Evolutionary conservation across 306 rosid species (phyloP).

Genomic region (Quercus rubra): DNA sequence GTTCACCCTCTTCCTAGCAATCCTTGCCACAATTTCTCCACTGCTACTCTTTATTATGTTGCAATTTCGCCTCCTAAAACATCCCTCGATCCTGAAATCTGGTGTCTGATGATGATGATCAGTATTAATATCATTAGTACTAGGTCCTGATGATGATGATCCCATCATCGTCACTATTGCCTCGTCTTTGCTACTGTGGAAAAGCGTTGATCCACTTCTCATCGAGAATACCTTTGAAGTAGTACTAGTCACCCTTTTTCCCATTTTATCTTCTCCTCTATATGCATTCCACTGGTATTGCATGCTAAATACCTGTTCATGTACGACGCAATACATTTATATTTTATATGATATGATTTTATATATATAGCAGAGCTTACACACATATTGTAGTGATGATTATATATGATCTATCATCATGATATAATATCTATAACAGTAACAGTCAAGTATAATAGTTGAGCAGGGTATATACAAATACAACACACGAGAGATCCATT

Average conservation of each 20-base stretch:
- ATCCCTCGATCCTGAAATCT: conserved; percentile 43
- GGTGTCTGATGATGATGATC: neutral
- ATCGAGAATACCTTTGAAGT: conserved; percentile 33
- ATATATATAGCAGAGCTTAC: too few relatives aligned
- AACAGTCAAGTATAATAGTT: too few relatives aligned
- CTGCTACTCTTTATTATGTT: conserved; percentile 21
- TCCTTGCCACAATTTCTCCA: conserved; percentile 36
- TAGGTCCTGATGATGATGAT: neutral
- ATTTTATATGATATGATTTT: neutral
- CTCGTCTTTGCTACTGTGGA: conserved; percentile 15
- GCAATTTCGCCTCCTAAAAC: conserved; percentile 43
- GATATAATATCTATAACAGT: too few relatives aligned
- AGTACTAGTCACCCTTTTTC: neutral
- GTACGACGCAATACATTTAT: neutral
- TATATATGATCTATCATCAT: too few relatives aligned
- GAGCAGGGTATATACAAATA: too few relatives aligned
- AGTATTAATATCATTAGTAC: neutral
- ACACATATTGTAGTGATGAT: too few relatives aligned
- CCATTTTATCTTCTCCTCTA: conserved; percentile 26
- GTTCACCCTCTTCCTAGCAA: conserved; percentile 43
- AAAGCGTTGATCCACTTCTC: conserved; percentile 30
- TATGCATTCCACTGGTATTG: conserved; percentile 44
- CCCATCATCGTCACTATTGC: conserved; percentile 31
- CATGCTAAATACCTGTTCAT: conserved; percentile 34
- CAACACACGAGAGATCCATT: too few relatives aligned